phyloP scores from a whole-genome alignment of 1,284 basidiomycete genomes.

The Microbotryum intermedium region DNA sequence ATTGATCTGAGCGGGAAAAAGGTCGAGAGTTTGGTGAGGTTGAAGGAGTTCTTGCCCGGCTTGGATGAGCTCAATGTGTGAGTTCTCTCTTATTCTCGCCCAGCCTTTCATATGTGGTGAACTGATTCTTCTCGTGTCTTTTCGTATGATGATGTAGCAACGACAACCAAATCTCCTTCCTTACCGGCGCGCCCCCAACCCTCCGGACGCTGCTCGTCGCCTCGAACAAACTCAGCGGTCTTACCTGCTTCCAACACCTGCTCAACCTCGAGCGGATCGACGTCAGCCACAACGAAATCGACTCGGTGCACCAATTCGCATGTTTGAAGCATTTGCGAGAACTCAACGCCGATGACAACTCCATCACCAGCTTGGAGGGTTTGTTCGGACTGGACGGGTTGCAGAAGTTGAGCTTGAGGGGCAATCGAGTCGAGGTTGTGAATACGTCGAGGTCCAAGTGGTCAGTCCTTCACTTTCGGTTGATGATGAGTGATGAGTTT shows the following conservation, averaged over 20 bases:
- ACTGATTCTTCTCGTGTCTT: constrained; percentile 1
- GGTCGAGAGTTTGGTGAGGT: constrained; percentile 76
- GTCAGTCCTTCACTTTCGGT: constrained; percentile 45
- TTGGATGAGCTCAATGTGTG: constrained; percentile 74
- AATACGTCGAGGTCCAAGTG: constrained; percentile 60
- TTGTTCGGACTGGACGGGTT: constrained; percentile 69
- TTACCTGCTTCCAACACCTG: constrained; percentile 84
- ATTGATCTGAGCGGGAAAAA: constrained; percentile 73
- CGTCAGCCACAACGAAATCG: constrained; percentile 81
- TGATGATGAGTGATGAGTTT: constrained; percentile 8
- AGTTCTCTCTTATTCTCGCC: constrained; percentile 39
- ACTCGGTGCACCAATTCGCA: constrained; percentile 71
- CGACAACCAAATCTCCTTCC: constrained; percentile 70
- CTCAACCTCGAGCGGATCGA: constrained; percentile 79
- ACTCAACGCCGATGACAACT: constrained; percentile 77
- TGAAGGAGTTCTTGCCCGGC: constrained; percentile 87
- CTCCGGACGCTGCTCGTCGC: constrained; percentile 73
- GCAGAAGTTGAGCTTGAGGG: constrained; percentile 69
- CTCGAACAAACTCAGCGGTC: constrained; percentile 70
- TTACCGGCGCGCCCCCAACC: constrained; percentile 71
- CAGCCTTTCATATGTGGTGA: not conserved
- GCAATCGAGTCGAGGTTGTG: constrained; percentile 60
- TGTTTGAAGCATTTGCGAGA: constrained; percentile 79
- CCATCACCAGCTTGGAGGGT: constrained; percentile 65
- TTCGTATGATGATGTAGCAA: constrained; percentile 45